Base-by-base conservation (phyloP, 371 early-diverging fungal species). In the Cokeromyces recurvatus region DNA sequence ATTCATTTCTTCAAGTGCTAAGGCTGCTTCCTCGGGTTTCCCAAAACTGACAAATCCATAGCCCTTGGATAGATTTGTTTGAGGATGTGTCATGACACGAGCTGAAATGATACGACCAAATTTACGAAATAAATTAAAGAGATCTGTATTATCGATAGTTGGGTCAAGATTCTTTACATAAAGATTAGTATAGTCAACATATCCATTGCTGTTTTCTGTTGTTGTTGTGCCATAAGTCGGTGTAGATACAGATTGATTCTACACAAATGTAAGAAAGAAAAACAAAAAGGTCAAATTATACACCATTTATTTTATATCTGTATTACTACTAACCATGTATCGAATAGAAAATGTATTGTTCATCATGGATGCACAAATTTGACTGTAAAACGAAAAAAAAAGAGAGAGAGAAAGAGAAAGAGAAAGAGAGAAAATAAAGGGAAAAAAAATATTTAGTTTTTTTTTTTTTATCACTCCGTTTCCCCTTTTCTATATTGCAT, bases 141-240 rank as follows among this genome's bases (percentile, higher is more conserved):
- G 48, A 20, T 74, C 74, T 2, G 53, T 59, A 29, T 64, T 70
- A 23, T 62, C 57, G 9, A 71, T 56, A 20, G 52, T 57, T 20
- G 62, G 46, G 42, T 74, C 74, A 10, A 74, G 51, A 46, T 74
- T 74, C 32, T 74, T 74, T 46, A 74, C 68, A 38, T 71, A 74
- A 1, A 74, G 43, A 24, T 74, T 74, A 46, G 51, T 55, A 32
- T 41, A 57, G 38, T 68, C 68, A 16, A 68, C 41, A 39, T 57
- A 25, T 45, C 46, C 42, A n/a, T 37, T 25, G 24, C 31, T 16
- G 15, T 9, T 11, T 32, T 8, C 17, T 29, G 16, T 29, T 9
- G 17, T 29, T 14, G 45, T 20, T 1, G 27, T 43, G 6, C 15
- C 24, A n/a, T 25, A 29, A 1, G 34, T 41, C 16, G 49, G 43